Base-by-base conservation (phyloP, 1,139 yeast species). In the Debaryomyces fabryi region DNA sequence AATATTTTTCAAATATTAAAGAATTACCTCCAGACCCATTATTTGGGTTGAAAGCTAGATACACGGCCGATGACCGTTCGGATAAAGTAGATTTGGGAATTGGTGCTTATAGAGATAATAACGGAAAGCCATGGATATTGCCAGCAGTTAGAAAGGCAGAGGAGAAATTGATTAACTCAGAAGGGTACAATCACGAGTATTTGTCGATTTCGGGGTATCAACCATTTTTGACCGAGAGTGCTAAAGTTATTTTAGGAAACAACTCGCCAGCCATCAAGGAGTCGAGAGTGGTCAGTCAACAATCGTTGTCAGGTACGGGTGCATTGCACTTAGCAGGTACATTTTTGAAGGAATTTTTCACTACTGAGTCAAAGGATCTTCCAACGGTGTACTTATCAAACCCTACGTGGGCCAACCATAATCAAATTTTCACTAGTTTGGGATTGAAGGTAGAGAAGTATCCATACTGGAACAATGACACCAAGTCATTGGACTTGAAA, bases 331-430 rank as follows among this genome's bases (percentile, higher is more conserved):
- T 91, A 61, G 96, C 92, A 21, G 96, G 92, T 15, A 76, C 78
- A 53, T 89, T 93, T 62, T 71, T 92, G 52, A 77, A 79, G 54
- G 72, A 77, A 40, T 79, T 83, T 69, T 82, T 72, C 67, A 78
- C 67, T 44, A 70, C 73, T 37, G 68, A 69, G 36, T 63, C 61
- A 40, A 69, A 69, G 53, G 62, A 64, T 59, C 46, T 70, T 16
- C 78, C 82, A 27, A 72, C 78, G 25, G 76, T 93, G 42, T 92
- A 90, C 69, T 70, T 92, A 49, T 88, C 97, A 8, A 76, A 82
- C 55, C 99, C 99, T 52, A 92, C 99, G 23, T 93, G 99, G 99
- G 96, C 93, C 48, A 93, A 92, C 75, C 99, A 93, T 72, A 77
- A 80, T 67, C 88, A 86, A 65, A 88, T 93, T 58, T 93, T 89